A percentile compares a stretch with the other conserved stretches of the same genome.
These are phyloP conservation scores for Trichophyton benhamiae DNA, from an alignment of 2,329 filamentous ascomycete species.

Conservation along the genomic window DNA sequence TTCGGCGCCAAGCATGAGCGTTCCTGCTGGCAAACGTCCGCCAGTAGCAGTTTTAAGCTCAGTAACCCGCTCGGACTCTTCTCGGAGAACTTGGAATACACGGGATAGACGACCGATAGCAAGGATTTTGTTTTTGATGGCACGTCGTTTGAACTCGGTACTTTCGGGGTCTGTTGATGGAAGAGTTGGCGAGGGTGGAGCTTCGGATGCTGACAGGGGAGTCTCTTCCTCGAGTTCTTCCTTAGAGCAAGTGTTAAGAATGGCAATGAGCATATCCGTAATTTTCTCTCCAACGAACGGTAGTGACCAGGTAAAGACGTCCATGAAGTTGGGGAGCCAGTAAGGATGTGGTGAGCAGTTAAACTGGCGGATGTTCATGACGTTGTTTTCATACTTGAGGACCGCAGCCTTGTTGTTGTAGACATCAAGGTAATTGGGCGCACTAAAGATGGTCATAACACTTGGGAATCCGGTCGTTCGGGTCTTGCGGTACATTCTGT, in stretches of 20 bases:
- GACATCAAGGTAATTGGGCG: slow-evolving; percentile 95
- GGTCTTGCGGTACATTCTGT: slow-evolving; percentile 98
- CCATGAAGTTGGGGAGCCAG: slow-evolving; percentile 99
- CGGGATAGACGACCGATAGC: slow-evolving; percentile 92
- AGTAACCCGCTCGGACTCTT: slow-evolving; percentile 92
- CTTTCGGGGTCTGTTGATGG: slow-evolving; percentile 59
- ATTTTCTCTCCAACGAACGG: slow-evolving; percentile 99
- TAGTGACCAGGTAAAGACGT: slow-evolving; percentile 99
- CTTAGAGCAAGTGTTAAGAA: slow-evolving; percentile 97
- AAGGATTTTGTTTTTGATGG: slow-evolving; percentile 99
- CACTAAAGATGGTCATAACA: slow-evolving; percentile 99
- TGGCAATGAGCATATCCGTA: slow-evolving; percentile 98
- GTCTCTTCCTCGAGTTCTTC: slow-evolving; percentile 90
- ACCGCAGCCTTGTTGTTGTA: slow-evolving; percentile 99
- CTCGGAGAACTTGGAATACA: slow-evolving; percentile 94
- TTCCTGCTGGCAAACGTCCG: slow-evolving; percentile 82
- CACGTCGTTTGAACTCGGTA: slow-evolving; percentile 84
- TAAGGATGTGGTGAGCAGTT: slow-evolving; percentile 99
- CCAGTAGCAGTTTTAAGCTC: slow-evolving; percentile 95
- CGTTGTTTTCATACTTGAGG: slow-evolving; percentile 98
- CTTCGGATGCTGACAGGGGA: slow-evolving; percentile 57
- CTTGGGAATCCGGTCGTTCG: slow-evolving; percentile 95
- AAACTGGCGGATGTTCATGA: slow-evolving; percentile 99
- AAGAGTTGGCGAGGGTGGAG: slow-evolving; percentile 49
- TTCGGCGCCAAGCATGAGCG: slow-evolving; percentile 93